Evolutionary conservation across 2,329 filamentous ascomycete genomes (phyloP), one percentile per base, ranked within the genome.

Genomic region (Capronia coronata): DNA sequence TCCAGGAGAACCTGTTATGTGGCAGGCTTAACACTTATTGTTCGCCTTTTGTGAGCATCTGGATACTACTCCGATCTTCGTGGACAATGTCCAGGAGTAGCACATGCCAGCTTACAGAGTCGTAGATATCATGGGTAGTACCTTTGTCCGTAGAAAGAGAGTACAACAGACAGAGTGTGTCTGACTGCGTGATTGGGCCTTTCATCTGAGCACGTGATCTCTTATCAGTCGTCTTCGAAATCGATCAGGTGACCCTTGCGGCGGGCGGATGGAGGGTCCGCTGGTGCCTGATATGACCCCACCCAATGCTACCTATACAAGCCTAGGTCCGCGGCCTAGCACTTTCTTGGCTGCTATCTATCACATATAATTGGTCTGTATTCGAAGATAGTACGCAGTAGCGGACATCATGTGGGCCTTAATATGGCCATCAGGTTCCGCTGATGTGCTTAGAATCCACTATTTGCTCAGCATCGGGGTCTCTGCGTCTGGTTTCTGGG

Each of bases 401-500:
- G 34, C 5, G 34, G 34, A 6, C 14, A 37, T 37, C 13, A 37
- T 37, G 34, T 37, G 6, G 34, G 34, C 14, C 34, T 7, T 16
- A 7, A 13, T 18, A 19, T 18, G 34, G 34, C 46, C 38, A n/a
- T 10, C 29, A 27, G n/a, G 9, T 13, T 29, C 34, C 40, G 40
- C 23, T 30, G 23, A 43, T 30, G 25, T 43, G 23, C 25, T 43
- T 30, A 16, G 16, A 18, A 13, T 30, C 40, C 25, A 30, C 40
- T 43, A 43, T 43, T 43, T 30, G 40, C 23, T 30, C 40, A 43
- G 40, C 18, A 18, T 27, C 23, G 13, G 25, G 16, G 14, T 14
- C 6, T 19, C 19, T 42, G 39, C 13, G 6, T 16, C 19, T n/a
- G 16, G 5, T 14, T 3, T 23, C n/a, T 41, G 38, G 16, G 38